These are phyloP conservation scores for Candida taoyuanica DNA, from an alignment of 805 yeast species.

Conservation along the genomic window DNA sequence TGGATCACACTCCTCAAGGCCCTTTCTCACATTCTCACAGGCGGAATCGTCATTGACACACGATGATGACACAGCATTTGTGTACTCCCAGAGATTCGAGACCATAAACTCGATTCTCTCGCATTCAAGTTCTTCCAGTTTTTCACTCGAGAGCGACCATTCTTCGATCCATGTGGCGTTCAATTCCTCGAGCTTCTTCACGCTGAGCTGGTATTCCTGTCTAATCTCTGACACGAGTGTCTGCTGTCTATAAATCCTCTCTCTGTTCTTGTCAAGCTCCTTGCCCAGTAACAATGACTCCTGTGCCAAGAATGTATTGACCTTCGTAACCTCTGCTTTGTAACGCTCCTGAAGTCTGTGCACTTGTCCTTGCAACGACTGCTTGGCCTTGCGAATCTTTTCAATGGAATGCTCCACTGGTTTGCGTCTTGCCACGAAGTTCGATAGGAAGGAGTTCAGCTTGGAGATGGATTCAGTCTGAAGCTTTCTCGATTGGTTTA, in stretches of 20 bases:
- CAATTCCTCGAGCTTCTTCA: conserved; percentile 49
- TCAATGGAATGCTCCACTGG: conserved; percentile 54
- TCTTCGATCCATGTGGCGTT: conserved; percentile 64
- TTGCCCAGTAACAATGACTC: conserved; percentile 67
- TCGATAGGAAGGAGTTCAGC: conserved; percentile 45
- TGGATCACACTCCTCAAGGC: conserved; percentile 66
- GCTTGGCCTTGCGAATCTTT: conserved; percentile 47
- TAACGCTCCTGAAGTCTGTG: conserved; percentile 42
- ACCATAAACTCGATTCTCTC: conserved; percentile 68
- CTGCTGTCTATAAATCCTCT: conserved; percentile 48
- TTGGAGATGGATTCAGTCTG: conserved; percentile 48
- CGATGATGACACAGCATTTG: conserved; percentile 66
- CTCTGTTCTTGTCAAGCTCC: conserved; percentile 59
- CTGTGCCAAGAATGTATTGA: conserved; percentile 56
- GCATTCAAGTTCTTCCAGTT: conserved; percentile 63
- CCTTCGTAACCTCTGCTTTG: conserved; percentile 51
- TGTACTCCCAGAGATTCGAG: conserved; percentile 70
- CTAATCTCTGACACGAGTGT: conserved; percentile 38
- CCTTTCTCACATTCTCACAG: conserved; percentile 63
- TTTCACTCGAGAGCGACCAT: conserved; percentile 62
- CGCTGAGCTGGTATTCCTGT: conserved; percentile 53
- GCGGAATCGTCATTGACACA: conserved; percentile 78
- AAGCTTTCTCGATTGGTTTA: conserved; percentile 46
- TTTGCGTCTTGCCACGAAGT: conserved; percentile 49
- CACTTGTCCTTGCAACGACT: conserved; percentile 33